These are phyloP conservation scores for Lactarius sp. DNA, from an alignment of 768 basidiomycete genomes.

Conservation along the genomic window DNA sequence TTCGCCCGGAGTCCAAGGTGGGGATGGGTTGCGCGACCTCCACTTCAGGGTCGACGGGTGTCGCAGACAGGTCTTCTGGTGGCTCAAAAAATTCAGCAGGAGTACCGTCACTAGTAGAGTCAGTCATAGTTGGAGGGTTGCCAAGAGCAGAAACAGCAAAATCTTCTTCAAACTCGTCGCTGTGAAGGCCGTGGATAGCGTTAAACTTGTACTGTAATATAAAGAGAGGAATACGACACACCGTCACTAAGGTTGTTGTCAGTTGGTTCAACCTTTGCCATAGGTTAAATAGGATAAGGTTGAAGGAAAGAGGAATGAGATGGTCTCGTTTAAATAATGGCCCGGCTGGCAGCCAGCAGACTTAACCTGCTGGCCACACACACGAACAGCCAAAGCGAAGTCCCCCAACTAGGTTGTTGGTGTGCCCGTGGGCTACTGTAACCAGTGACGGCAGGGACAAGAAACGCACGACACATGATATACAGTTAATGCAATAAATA, in stretches of 20 bases:
- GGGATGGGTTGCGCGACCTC: slow-evolving; percentile 8
- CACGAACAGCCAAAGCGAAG: slow-evolving; percentile 14
- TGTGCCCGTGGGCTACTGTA: not conserved
- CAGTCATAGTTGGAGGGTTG: slow-evolving; percentile 8
- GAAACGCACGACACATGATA: not conserved
- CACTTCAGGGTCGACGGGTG: not conserved
- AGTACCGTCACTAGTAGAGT: not conserved
- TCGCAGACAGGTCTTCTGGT: slow-evolving; percentile 7
- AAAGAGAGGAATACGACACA: not conserved
- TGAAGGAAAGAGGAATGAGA: not conserved
- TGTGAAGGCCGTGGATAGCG: slow-evolving; percentile 18
- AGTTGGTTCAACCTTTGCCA: slow-evolving; percentile 22
- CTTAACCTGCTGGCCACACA: not conserved
- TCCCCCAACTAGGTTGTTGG: not conserved
- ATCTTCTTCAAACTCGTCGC: slow-evolving; percentile 26
- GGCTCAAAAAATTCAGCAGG: slow-evolving; percentile 6
- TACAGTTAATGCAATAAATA: slow-evolving; percentile 15
- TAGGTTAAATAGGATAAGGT: not conserved
- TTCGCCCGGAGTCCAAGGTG: slow-evolving; percentile 6
- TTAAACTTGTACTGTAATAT: not conserved
- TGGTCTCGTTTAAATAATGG: not conserved
- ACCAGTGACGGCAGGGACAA: too few species aligned
- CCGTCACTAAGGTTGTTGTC: slow-evolving; percentile 27
- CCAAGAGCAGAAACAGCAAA: slow-evolving; percentile 17
- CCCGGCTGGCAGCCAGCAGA: not conserved